Conservation (phyloP, 495 filamentous ascomycete species). For the Saxophila tyrrhenica region DNA sequence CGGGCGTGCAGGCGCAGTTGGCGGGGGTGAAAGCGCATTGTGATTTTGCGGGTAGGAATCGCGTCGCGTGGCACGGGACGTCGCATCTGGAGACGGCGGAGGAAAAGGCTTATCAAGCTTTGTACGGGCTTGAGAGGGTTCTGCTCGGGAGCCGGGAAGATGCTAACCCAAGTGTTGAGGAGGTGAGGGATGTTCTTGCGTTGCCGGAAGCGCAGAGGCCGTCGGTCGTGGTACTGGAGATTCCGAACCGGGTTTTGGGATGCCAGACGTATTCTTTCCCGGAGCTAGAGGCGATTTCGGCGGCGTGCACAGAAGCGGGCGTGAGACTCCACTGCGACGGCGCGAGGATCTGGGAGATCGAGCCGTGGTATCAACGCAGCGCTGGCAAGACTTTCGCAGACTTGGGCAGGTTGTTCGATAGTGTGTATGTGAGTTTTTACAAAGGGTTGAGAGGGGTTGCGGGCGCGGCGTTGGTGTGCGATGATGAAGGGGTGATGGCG, state of each 20-base stretch:
- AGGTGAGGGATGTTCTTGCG: slow-evolving; percentile 6
- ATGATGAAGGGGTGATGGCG: slow-evolving; percentile 7
- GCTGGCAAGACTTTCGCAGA: slow-evolving; percentile 11
- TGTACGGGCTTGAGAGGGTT: slow-evolving; percentile 11
- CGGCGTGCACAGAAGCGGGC: slow-evolving; percentile 6
- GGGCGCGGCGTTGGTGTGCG: slow-evolving; percentile 9
- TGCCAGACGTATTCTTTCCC: slow-evolving; percentile 13
- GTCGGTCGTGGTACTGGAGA: slow-evolving; percentile 6
- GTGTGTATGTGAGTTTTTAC: slow-evolving; percentile 16
- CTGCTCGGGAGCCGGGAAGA: slow-evolving; percentile 4
- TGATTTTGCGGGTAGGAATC: slow-evolving; percentile 1
- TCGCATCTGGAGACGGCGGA: slow-evolving; percentile 14
- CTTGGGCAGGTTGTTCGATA: slow-evolving; percentile 8
- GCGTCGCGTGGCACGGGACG: slow-evolving; percentile 12
- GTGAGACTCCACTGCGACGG: slow-evolving; percentile 17
- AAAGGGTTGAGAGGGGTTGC: slow-evolving; percentile 14
- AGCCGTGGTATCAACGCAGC: slow-evolving; percentile 13
- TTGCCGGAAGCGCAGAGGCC: slow-evolving; percentile 6
- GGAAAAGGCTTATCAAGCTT: not conserved
- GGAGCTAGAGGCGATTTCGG: slow-evolving; percentile 9
- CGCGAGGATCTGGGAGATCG: slow-evolving; percentile 17
- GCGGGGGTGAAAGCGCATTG: slow-evolving; percentile 10
- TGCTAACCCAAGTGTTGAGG: slow-evolving; percentile 4
- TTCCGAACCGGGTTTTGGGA: slow-evolving; percentile 13
- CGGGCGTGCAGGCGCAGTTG: slow-evolving; percentile 15